These are phyloP conservation scores for Pholiota molesta DNA, from an alignment of 768 basidiomycete species.

Conservation along the genomic window DNA sequence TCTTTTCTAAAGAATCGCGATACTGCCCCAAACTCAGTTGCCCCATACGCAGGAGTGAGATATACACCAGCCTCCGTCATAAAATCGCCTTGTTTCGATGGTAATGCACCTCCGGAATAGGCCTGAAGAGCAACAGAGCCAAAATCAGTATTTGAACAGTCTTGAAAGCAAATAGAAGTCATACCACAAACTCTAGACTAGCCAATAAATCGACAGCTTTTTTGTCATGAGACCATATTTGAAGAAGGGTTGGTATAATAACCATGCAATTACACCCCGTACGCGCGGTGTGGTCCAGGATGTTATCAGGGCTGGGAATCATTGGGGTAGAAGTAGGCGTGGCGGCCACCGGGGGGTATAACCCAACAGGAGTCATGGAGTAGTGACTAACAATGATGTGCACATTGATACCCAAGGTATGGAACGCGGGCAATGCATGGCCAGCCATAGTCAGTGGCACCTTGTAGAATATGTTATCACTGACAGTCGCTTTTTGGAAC, in stretches of 20 bases:
- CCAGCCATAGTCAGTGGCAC: background rate
- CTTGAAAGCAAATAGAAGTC: background rate
- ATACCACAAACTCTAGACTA: conserved; percentile 27
- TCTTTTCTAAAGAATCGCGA: conserved; percentile 14
- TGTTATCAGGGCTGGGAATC: conserved; percentile 31
- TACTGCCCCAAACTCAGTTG: conserved; percentile 36
- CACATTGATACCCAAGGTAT: background rate
- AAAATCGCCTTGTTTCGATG: conserved; percentile 35
- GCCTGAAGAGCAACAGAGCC: conserved; percentile 20
- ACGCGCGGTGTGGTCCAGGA: conserved; percentile 35
- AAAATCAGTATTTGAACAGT: background rate
- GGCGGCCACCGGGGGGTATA: conserved; percentile 25
- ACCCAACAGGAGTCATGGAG: conserved; percentile 12
- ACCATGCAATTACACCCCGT: conserved; percentile 33
- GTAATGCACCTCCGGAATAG: conserved; percentile 38
- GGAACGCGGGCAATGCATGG: background rate
- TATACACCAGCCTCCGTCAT: conserved; percentile 36
- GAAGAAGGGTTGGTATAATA: conserved; percentile 42
- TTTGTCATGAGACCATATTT: conserved; percentile 37
- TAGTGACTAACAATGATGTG: conserved; percentile 21
- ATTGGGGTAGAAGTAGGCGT: conserved; percentile 38
- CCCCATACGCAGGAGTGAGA: conserved; percentile 35
- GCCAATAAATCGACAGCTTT: conserved; percentile 27
- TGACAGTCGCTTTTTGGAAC: background rate
- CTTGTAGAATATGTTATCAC: background rate